phyloP scores from a whole-genome alignment of 805 yeast genomes.

The Peterozyma toletana region DNA sequence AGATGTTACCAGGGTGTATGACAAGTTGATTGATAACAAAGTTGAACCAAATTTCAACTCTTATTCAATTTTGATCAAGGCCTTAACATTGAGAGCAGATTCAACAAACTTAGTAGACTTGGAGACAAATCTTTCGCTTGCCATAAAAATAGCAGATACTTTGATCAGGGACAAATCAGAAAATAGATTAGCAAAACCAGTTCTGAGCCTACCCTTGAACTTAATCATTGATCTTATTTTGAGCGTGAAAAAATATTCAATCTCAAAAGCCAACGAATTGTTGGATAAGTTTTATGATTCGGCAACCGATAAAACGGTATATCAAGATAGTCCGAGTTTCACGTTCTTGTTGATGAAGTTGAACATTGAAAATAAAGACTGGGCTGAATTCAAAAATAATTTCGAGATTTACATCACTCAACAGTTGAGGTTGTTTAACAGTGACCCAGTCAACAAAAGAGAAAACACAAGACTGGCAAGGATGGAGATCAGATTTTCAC shows the following conservation, averaged over 20 bases:
- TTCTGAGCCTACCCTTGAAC: conserved; percentile 1
- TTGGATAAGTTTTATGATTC: conserved; percentile 4
- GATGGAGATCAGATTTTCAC: conserved; percentile 17
- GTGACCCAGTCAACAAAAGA: conserved; percentile 1
- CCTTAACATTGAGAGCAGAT: conserved; percentile 14
- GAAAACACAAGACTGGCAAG: conserved; percentile 9
- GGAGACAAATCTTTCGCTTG: conserved; percentile 1
- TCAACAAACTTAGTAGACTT: not conserved
- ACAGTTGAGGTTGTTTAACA: not conserved
- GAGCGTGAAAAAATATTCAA: not conserved
- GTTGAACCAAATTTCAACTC: conserved; percentile 21
- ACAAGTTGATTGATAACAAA: conserved; percentile 24
- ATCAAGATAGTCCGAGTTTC: conserved; percentile 3
- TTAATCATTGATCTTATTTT: not conserved
- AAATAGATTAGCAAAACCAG: not conserved
- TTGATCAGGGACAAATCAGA: conserved; percentile 3
- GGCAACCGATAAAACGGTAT: conserved; percentile 1
- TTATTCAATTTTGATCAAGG: conserved; percentile 23
- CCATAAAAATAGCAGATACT: conserved; percentile 5
- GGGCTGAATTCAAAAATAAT: conserved; percentile 2
- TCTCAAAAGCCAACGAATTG: not conserved
- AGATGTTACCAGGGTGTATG: conserved; percentile 21
- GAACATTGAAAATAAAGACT: conserved; percentile 3
- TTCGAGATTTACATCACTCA: conserved; percentile 1
- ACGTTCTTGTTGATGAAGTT: conserved; percentile 5